phyloP scores from a whole-genome alignment of 129 eudicot species.

The Arctium minus region DNA sequence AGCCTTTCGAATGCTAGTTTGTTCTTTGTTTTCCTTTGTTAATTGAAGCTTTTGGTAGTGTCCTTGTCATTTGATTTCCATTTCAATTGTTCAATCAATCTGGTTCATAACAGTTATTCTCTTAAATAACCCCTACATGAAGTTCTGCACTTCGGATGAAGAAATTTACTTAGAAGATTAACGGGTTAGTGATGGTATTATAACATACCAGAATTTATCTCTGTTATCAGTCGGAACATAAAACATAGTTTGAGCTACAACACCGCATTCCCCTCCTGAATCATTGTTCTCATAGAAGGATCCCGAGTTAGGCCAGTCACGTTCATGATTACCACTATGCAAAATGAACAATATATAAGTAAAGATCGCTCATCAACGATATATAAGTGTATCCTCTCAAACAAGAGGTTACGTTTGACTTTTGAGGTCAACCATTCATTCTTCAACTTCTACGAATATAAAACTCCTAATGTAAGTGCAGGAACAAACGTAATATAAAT shows the following conservation, averaged over 20 bases:
- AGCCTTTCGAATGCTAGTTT: too few relatives aligned
- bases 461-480: not conserved
- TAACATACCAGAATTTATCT: slow-evolving; percentile 62
- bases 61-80: too few relatives aligned
- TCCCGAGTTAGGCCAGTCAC: slow-evolving; percentile 71
- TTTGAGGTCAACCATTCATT: not conserved
- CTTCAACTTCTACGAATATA: not conserved
- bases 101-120: too few relatives aligned
- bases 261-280: slow-evolving; percentile 92
- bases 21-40: too few relatives aligned
- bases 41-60: too few relatives aligned
- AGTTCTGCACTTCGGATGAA: too few relatives aligned
- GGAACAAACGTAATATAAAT: too few relatives aligned
- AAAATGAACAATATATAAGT: not conserved
- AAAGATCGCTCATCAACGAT: not conserved
- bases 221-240: slow-evolving; percentile 62
- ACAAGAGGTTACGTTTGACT: not conserved
- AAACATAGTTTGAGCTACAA: slow-evolving; percentile 57
- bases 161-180: not conserved
- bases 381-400: not conserved
- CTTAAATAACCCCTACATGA: too few relatives aligned
- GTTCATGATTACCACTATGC: slow-evolving; percentile 75
- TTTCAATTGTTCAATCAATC: too few relatives aligned
- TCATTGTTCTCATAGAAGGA: slow-evolving; percentile 57
- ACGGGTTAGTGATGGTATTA: not conserved